Percentiles rank a stretch among this genome's conserved stretches.
These are phyloP conservation scores for Prunus mume DNA, from an alignment of 306 rosid species.

Conservation along the genomic window DNA sequence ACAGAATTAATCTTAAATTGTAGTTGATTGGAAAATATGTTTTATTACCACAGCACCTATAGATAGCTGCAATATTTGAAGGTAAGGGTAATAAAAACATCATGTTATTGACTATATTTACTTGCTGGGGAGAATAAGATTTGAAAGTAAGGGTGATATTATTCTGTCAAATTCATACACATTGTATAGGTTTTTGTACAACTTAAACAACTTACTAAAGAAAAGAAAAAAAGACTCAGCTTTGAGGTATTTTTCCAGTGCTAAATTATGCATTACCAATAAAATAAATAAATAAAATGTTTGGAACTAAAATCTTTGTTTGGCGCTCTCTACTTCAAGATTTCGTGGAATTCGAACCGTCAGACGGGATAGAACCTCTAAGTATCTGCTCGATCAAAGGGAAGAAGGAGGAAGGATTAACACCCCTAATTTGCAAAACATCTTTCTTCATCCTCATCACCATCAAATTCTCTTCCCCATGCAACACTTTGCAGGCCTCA, in stretches of 20 bases:
- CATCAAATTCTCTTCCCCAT: not conserved
- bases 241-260: not conserved
- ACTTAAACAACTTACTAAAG: not conserved
- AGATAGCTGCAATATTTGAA: too few species aligned
- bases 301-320: too few species aligned
- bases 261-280: not conserved
- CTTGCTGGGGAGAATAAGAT: too few species aligned
- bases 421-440: not conserved
- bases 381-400: not conserved
- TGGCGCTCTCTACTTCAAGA: not conserved
- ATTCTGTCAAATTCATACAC: not conserved
- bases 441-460: not conserved
- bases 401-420: not conserved
- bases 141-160: too few species aligned
- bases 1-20: too few species aligned
- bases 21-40: too few species aligned
- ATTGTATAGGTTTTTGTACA: not conserved
- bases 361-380: not conserved
- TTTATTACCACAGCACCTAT: too few species aligned
- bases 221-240: not conserved
- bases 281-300: too few species aligned
- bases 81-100: too few species aligned
- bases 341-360: not conserved
- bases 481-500: constrained; percentile 10
- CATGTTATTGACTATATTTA: too few species aligned